Conservation (phyloP, 305 asterid genomes). For the Solanum hybrid region DNA sequence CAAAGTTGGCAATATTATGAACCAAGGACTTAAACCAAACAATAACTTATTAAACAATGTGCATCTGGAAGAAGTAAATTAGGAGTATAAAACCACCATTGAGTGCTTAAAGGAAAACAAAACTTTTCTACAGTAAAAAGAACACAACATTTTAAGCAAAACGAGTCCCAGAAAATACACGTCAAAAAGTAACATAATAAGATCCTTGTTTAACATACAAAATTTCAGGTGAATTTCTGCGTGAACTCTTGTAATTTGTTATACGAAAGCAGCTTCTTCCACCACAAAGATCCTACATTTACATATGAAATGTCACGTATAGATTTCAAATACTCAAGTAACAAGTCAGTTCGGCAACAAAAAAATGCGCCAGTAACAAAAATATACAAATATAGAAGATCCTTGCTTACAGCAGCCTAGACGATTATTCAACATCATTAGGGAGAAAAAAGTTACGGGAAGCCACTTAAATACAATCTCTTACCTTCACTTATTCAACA, state of each 20-base stretch:
- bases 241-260: constrained; percentile 49
- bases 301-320: constrained; percentile 10
- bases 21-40: background rate
- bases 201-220: constrained; percentile 40
- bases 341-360: background rate
- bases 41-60: background rate
- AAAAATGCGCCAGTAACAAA: background rate
- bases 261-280: constrained; percentile 74
- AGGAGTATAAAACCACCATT: background rate
- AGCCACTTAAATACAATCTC: background rate
- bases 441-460: background rate
- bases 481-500: background rate
- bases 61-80: background rate
- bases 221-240: constrained; percentile 57
- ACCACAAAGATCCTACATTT: constrained; percentile 59
- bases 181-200: constrained; percentile 8
- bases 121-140: background rate
- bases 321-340: background rate
- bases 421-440: background rate
- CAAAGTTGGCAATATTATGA: background rate
- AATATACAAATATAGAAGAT: background rate
- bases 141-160: background rate
- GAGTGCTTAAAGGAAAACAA: background rate
- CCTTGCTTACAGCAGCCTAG: background rate
- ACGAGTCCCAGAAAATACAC: background rate